Base-by-base conservation (phyloP, 208 protist species). In the Ichthyophonus hoferi region DNA sequence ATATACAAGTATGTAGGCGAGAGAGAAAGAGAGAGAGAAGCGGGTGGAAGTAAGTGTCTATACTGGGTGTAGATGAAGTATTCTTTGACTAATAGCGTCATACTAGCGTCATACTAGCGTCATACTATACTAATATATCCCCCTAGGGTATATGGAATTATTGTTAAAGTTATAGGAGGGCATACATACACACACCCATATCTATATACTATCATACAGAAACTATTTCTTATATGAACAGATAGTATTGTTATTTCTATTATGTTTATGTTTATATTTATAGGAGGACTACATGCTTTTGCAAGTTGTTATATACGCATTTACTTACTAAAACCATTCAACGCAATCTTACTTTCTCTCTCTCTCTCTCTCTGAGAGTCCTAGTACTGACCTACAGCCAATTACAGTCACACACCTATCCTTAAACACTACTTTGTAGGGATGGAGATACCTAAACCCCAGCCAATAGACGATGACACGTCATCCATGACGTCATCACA, bases 361-460 rank as follows among this genome's bases (percentile, higher is more conserved):
- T 67, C 14, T 67, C 14, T 67, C 14, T 67, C 14, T 67, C 14
- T 67, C 14, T 67, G 50, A 7, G 24, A 67, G 50, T 24, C 7
- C 50, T 7, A n/a, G 50, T 24, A 67, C 50, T 67, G 24, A 67
- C 24, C 7, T 67, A 67, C 7, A 7, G 50, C 50, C 14, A 7
- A 67, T 39, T 31, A 12, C 77, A 81, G 77, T 31, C 77, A 81
- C 34, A 81, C 77, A 38, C 7, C 77, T 3, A 81, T 81, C 12
- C 7, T 81, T 39, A 81, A 81, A 31, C 77, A 81, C 35, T 81
- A 81, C 35, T 81, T 81, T 81, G 77, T 81, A 3, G 77, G 31
- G 2, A 81, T 81, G 77, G 77, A 81, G 31, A 39, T 81, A 40
- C 77, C 12, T 7, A 38, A 39, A 39, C 12, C 77, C 31, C 34